A percentile compares a stretch with the other conserved stretches of the same genome.
These are phyloP conservation scores for Ascochyta fabae DNA, from an alignment of 2,329 filamentous ascomycete species.

Conservation along the genomic window DNA sequence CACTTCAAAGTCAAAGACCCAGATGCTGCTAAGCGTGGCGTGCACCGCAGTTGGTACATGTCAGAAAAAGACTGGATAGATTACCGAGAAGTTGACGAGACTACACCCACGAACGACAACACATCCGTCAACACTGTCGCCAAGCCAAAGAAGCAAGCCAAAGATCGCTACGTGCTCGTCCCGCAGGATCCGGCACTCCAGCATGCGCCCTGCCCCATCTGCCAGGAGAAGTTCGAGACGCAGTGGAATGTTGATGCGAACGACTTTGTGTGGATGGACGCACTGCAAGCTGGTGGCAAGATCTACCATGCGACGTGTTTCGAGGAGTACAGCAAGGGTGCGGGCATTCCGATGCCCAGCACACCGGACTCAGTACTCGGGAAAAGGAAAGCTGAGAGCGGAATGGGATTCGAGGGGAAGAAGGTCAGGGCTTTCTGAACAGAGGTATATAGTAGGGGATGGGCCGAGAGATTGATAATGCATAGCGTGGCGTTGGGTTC, in stretches of 20 bases:
- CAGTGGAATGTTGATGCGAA: constrained; percentile 92
- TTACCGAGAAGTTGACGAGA: constrained; percentile 79
- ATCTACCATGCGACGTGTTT: constrained; percentile 93
- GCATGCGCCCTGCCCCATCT: constrained; percentile 87
- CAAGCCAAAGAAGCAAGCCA: constrained; percentile 59
- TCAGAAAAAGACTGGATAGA: constrained; percentile 95
- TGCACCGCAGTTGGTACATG: constrained; percentile 94
- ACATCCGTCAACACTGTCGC: constrained; percentile 48
- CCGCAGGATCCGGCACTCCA: constrained; percentile 77
- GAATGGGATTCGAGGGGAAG: constrained; percentile 36
- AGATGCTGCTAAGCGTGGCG: constrained; percentile 83
- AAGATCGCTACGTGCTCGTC: constrained; percentile 77
- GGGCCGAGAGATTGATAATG: constrained; percentile 1
- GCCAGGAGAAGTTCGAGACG: constrained; percentile 92
- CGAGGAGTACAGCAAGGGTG: constrained; percentile 62
- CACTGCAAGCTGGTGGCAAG: constrained; percentile 75
- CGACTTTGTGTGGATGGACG: constrained; percentile 97
- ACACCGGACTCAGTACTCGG: constrained; percentile 48
- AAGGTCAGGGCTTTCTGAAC: constrained; percentile 37
- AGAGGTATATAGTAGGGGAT: neutral
- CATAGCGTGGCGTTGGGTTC: constrained; percentile 26
- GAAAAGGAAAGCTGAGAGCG: constrained; percentile 44
- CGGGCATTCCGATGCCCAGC: constrained; percentile 39
- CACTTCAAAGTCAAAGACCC: constrained; percentile 93
- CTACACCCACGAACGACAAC: constrained; percentile 43